These are phyloP conservation scores for Porogramme epimiltina DNA, from an alignment of 1,284 basidiomycete species.

Conservation along the genomic window DNA sequence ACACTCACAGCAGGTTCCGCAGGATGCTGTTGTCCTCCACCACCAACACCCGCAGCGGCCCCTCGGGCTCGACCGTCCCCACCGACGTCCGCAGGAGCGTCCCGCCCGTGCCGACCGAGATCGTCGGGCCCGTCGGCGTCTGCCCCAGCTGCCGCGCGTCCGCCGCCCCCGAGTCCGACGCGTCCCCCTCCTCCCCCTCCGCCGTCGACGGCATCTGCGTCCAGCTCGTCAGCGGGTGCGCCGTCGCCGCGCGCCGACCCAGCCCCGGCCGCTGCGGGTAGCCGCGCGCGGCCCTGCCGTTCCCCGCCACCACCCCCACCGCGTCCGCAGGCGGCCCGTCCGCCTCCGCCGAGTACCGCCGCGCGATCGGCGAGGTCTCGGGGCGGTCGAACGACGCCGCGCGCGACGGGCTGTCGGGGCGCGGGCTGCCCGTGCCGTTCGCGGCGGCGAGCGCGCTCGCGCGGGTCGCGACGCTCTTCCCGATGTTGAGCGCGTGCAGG, in stretches of 20 bases:
- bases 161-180: slow-evolving; percentile 19
- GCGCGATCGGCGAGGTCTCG: slow-evolving; percentile 27
- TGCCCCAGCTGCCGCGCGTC: slow-evolving; percentile 20
- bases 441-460: slow-evolving; percentile 1
- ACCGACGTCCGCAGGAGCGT: slow-evolving; percentile 63
- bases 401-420: slow-evolving; percentile 10
- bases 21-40: slow-evolving; percentile 86
- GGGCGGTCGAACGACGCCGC: slow-evolving; percentile 20
- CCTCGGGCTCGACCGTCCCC: slow-evolving; percentile 43
- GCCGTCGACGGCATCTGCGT: slow-evolving; percentile 32
- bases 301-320: not conserved
- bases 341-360: slow-evolving; percentile 56
- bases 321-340: not conserved
- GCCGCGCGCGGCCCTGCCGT: slow-evolving; percentile 3
- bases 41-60: slow-evolving; percentile 65
- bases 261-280: slow-evolving; percentile 41
- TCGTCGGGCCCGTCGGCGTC: slow-evolving; percentile 44
- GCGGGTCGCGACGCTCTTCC: slow-evolving; percentile 26
- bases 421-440: slow-evolving; percentile 5
- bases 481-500: slow-evolving; percentile 63
- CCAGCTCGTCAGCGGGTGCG: slow-evolving; percentile 47
- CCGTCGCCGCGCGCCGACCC: slow-evolving; percentile 50
- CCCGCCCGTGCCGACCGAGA: slow-evolving; percentile 59
- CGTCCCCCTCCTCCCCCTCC: slow-evolving; percentile 33
- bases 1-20: slow-evolving; percentile 65